phyloP scores from a whole-genome alignment of 2,329 filamentous ascomycete species.

The Penicillium sp. region DNA sequence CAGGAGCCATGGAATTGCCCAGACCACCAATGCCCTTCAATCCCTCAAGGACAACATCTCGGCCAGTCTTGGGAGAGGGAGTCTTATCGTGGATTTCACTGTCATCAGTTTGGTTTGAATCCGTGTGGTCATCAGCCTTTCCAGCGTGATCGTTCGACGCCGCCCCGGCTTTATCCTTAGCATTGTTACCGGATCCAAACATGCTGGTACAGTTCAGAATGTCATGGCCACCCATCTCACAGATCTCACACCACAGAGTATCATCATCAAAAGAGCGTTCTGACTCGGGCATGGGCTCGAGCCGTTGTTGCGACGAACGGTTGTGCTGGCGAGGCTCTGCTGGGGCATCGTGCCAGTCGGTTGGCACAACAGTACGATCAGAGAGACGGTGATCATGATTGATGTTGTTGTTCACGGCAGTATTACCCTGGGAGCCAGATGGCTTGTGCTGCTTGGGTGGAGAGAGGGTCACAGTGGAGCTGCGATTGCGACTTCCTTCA shows the following conservation, averaged over 20 bases:
- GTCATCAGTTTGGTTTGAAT: slow-evolving; percentile 9
- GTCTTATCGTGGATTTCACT: slow-evolving; percentile 17
- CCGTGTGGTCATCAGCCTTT: slow-evolving; percentile 16
- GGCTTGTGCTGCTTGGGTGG: slow-evolving; percentile 35
- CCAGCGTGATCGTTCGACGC: slow-evolving; percentile 12
- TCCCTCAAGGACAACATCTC: slow-evolving; percentile 44
- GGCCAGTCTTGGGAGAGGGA: slow-evolving; percentile 38
- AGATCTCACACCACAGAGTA: slow-evolving; percentile 89
- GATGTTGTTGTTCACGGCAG: slow-evolving; percentile 19
- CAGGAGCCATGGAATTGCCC: slow-evolving; percentile 55
- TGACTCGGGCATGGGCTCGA: slow-evolving; percentile 43
- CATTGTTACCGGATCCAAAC: slow-evolving; percentile 55
- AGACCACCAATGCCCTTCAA: slow-evolving; percentile 42
- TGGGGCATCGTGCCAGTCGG: slow-evolving; percentile 40
- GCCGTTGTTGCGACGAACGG: slow-evolving; percentile 31
- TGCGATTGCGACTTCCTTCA: slow-evolving; percentile 30
- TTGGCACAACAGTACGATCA: slow-evolving; percentile 44
- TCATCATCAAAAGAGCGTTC: slow-evolving; percentile 66
- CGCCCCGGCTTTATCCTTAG: slow-evolving; percentile 5
- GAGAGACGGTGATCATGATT: slow-evolving; percentile 43
- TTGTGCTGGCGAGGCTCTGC: slow-evolving; percentile 27
- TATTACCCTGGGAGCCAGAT: slow-evolving; percentile 28
- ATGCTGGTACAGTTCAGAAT: slow-evolving; percentile 93
- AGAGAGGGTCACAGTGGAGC: slow-evolving; percentile 37
- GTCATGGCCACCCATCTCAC: slow-evolving; percentile 86